A percentile compares a stretch with the other conserved stretches of the same genome.
Evolutionary conservation across 2,329 filamentous ascomycete species (phyloP).

Genomic region (Cordyceps pruinosa): DNA sequence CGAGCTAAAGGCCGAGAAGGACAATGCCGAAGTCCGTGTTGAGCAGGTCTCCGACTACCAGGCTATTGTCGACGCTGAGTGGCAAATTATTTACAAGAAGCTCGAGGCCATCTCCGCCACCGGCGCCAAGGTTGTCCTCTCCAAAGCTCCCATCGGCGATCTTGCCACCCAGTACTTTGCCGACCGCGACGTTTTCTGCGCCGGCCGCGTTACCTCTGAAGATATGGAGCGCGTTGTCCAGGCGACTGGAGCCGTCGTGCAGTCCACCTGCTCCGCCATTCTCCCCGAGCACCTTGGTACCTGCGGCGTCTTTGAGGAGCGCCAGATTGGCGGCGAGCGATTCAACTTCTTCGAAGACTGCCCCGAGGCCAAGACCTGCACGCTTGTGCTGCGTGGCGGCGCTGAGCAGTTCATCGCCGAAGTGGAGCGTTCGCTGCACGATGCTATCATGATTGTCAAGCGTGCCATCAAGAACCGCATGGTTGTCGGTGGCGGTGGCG

Average conservation of each 20-base stretch:
- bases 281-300: conserved; percentile 80
- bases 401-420: conserved; percentile 99
- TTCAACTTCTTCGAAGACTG: conserved; percentile 99
- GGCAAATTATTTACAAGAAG: conserved; percentile 99
- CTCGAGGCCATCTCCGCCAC: conserved; percentile 91
- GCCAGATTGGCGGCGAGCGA: conserved; percentile 92
- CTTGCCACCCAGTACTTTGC: conserved; percentile 97
- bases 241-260: conserved; percentile 83
- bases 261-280: conserved; percentile 96
- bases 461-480: conserved; percentile 89
- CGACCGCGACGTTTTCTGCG: conserved; percentile 96
- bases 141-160: conserved; percentile 95
- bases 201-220: conserved; percentile 81
- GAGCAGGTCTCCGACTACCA: conserved; percentile 99
- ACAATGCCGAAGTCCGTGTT: conserved; percentile 96
- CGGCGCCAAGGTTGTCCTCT: conserved; percentile 93
- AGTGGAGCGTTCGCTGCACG: conserved; percentile 93
- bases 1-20: conserved; percentile 97
- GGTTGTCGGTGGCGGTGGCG: conserved; percentile 92
- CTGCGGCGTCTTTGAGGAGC: conserved; percentile 87
- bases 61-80: conserved; percentile 97
- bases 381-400: conserved; percentile 85
- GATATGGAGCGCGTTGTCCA: conserved; percentile 96
- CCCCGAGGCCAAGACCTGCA: conserved; percentile 93
- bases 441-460: conserved; percentile 99